Evolutionary conservation across 2,329 filamentous ascomycete species (phyloP), one percentile per base, ranked within the genome.

Genomic region (Hypoxylon sp.): DNA sequence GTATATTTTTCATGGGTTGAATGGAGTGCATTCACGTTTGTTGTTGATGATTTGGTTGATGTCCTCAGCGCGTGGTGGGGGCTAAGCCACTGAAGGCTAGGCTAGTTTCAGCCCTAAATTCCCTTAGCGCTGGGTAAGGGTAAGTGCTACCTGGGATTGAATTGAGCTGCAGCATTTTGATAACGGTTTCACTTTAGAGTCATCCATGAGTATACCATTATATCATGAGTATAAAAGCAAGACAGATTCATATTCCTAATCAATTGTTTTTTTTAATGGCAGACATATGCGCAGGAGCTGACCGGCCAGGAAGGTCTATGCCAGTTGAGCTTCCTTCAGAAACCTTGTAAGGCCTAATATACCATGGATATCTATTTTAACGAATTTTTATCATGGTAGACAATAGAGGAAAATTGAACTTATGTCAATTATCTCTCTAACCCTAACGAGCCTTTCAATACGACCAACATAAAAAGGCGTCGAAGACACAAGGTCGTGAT

Each of bases 31-130:
- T 46, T 52, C 29, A 60, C 16, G 8, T 14, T 47, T 47, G 53
- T 4, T 47, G 27, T 47, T 37, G 29, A 45, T n/a, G 7, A 23
- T 51, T 59, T 45, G 8, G 56, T 43, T 45, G 32, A 59, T 21
- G 48, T 60, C 58, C 39, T 57, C 23, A 34, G 37, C 60, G 61
- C 52, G 61, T 57, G 11, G 55, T 27, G 43, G 61, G 34, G 47
- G 19, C 23, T 47, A 39, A 60, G 25, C 32, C 32, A 23, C n/a
- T 50, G 11, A 43, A 47, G 12, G 59, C 11, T 45, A 54, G 39
- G 47, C 41, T 54, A 55, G 21, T 32, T 30, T 39, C 50, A 60
- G 62, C 62, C 56, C 55, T 59, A 50, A 64, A 63, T 47, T 25
- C 25, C 54, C 25, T 32, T 52, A 57, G 60, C 30, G 59, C 59